A percentile compares a stretch with the other conserved stretches of the same genome.
These are phyloP conservation scores for Lachnellula cervina DNA, from an alignment of 2,329 filamentous ascomycete species.

Conservation along the genomic window DNA sequence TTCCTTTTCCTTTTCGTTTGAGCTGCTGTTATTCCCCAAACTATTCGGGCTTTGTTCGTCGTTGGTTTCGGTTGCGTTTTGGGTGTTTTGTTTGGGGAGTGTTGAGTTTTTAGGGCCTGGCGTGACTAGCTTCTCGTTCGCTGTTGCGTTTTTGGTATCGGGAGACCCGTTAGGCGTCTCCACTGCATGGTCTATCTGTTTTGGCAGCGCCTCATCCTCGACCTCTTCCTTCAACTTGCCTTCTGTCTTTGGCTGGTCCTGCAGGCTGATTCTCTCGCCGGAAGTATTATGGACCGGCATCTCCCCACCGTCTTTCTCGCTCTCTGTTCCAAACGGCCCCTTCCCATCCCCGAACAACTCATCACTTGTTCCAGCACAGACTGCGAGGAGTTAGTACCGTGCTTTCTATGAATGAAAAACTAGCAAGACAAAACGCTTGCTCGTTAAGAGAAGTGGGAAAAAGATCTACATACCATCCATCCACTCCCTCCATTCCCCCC, in stretches of 20 bases:
- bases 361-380: constrained; percentile 21
- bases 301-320: not conserved
- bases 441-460: constrained; percentile 16
- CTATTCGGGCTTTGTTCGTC: not conserved
- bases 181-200: too few species aligned
- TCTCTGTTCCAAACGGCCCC: constrained; percentile 37
- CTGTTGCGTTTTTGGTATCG: too few species aligned
- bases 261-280: not conserved
- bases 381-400: too few species aligned
- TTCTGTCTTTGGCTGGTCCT: not conserved
- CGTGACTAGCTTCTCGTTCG: too few species aligned
- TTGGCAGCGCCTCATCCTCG: too few species aligned
- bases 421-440: constrained; percentile 32
- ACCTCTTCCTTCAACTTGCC: too few species aligned
- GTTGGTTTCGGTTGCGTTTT: not conserved
- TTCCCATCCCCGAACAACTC: constrained; percentile 44
- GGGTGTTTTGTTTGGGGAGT: not conserved
- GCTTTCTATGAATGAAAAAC: too few species aligned
- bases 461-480: not conserved
- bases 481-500: constrained; percentile 3
- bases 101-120: not conserved
- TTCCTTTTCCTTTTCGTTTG: not conserved
- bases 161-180: too few species aligned
- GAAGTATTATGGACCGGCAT: not conserved
- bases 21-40: too few species aligned